Percentiles rank a stretch among this genome's conserved stretches.
These are phyloP conservation scores for Meripilus lineatus DNA, from an alignment of 1,284 basidiomycete species.

Conservation along the genomic window DNA sequence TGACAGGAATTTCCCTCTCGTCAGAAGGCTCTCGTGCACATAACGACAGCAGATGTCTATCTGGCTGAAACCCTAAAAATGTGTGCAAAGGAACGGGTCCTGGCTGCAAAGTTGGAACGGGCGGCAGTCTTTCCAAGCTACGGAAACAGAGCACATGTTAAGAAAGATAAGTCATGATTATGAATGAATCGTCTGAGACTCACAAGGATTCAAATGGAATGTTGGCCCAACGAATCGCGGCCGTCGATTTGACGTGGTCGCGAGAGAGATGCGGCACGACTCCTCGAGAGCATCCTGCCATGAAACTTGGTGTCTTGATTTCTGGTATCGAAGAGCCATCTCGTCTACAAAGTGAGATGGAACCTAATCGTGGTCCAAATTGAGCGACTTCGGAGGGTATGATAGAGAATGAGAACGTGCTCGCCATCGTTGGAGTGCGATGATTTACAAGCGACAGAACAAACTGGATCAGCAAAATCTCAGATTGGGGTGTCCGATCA, in stretches of 20 bases:
- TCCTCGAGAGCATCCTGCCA: conserved; percentile 65
- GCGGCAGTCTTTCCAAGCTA: conserved; percentile 60
- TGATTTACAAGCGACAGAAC: too few species aligned
- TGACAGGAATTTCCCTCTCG: conserved; percentile 61
- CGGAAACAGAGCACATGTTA: conserved; percentile 7
- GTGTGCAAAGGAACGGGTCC: conserved; percentile 50
- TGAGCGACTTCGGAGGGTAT: conserved; percentile 3
- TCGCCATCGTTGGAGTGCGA: not conserved
- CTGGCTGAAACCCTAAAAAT: conserved; percentile 50
- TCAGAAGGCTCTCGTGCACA: conserved; percentile 64
- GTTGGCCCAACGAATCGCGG: conserved; percentile 56
- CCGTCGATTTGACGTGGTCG: conserved; percentile 48
- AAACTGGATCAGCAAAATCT: too few species aligned
- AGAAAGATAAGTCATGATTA: too few species aligned
- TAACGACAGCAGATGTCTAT: conserved; percentile 51
- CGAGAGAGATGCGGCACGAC: conserved; percentile 68
- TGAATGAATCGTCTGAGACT: conserved; percentile 32
- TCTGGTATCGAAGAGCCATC: conserved; percentile 20
- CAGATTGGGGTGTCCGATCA: too few species aligned
- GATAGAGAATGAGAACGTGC: conserved; percentile 4
- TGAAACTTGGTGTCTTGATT: conserved; percentile 55
- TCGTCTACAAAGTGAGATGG: conserved; percentile 12
- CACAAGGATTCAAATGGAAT: conserved; percentile 79
- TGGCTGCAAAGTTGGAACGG: conserved; percentile 49
- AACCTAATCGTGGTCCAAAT: conserved; percentile 17